Evolutionary conservation across 2,329 filamentous ascomycete genomes (phyloP).

Genomic region (Beauveria caledonica): DNA sequence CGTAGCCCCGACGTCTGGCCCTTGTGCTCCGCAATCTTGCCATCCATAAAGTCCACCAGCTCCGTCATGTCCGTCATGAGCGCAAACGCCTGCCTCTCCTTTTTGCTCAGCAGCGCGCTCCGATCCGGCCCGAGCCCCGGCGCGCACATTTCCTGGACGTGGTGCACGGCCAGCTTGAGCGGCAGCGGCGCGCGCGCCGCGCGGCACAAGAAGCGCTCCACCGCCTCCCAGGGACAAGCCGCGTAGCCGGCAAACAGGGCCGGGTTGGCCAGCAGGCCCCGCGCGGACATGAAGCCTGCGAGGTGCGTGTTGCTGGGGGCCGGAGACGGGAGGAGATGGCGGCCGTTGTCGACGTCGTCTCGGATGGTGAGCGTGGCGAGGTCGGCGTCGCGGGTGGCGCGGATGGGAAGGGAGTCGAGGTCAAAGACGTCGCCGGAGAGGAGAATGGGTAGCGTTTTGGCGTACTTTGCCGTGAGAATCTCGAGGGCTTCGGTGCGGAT

Average conservation of each 20-base stretch:
- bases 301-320: conserved; percentile 39
- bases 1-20: conserved; percentile 23
- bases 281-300: conserved; percentile 60
- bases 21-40: conserved; percentile 31
- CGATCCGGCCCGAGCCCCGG: conserved; percentile 48
- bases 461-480: conserved; percentile 43
- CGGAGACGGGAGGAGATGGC: background rate
- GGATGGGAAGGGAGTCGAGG: conserved; percentile 40
- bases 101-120: conserved; percentile 43
- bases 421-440: conserved; percentile 64
- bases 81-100: conserved; percentile 44
- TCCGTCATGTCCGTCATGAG: conserved; percentile 46
- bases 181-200: conserved; percentile 51
- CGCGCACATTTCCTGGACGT: conserved; percentile 58
- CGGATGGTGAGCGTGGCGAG: conserved; percentile 24
- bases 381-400: conserved; percentile 18
- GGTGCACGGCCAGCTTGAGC: conserved; percentile 56
- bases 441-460: conserved; percentile 51
- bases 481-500: conserved; percentile 55
- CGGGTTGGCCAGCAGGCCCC: conserved; percentile 60
- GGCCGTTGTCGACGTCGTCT: conserved; percentile 14
- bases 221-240: conserved; percentile 52
- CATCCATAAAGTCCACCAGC: conserved; percentile 53
- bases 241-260: conserved; percentile 52
- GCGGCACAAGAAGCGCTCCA: conserved; percentile 54